A percentile compares a stretch with the other conserved stretches of the same genome.
Conservation (phyloP, 495 filamentous ascomycete species). For the Penicillium longicatenatum region DNA sequence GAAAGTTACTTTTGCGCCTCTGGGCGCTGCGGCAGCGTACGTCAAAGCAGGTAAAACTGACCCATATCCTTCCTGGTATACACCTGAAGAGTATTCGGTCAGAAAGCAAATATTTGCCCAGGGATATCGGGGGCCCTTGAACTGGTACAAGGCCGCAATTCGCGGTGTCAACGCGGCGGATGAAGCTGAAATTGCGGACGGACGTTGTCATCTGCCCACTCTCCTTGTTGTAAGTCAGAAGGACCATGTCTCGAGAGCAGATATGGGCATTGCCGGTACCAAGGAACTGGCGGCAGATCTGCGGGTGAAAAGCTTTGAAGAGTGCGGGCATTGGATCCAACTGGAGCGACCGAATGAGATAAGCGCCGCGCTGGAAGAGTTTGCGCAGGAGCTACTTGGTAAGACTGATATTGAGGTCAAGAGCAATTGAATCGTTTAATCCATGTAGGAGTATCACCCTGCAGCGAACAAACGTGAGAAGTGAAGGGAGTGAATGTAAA, state of each 20-base stretch:
- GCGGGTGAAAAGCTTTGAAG: not conserved
- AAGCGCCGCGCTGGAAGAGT: not conserved
- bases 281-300: not conserved
- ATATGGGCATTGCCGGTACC: not conserved
- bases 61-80: not conserved
- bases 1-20: not conserved
- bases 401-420: not conserved
- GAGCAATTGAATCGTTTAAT: not conserved
- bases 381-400: not conserved
- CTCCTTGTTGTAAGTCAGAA: not conserved
- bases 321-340: not conserved
- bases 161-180: not conserved
- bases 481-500: no score
- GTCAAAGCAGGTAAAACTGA: not conserved
- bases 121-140: not conserved
- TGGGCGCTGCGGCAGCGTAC: not conserved
- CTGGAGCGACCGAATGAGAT: constrained; percentile 1
- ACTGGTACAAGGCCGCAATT: not conserved
- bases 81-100: not conserved
- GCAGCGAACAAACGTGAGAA: no score
- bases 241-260: not conserved
- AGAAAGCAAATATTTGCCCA: not conserved
- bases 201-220: not conserved
- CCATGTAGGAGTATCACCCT: no score
- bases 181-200: not conserved